These are phyloP conservation scores for Geotrichum cucujoidarum DNA, from an alignment of 1,139 yeast genomes.

Conservation along the genomic window DNA sequence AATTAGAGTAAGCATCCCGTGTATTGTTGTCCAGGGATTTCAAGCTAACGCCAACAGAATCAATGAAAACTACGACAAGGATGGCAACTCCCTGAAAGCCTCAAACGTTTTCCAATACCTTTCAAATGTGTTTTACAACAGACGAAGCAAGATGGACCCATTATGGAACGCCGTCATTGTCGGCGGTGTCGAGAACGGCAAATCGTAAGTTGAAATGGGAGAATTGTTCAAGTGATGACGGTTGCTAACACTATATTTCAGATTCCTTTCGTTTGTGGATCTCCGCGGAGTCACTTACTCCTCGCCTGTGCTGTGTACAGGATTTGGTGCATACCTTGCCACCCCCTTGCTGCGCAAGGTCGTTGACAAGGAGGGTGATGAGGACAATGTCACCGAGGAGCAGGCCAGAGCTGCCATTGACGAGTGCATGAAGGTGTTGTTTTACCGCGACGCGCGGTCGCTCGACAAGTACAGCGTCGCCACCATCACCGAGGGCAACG, in stretches of 20 bases:
- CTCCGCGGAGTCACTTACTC: constrained; percentile 86
- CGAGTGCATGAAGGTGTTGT: constrained; percentile 90
- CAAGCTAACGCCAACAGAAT: constrained; percentile 32
- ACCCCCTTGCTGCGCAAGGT: constrained; percentile 83
- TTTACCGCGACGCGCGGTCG: constrained; percentile 94
- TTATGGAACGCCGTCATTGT: constrained; percentile 92
- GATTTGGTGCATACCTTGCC: constrained; percentile 94
- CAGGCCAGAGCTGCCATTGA: constrained; percentile 70
- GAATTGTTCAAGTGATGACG: not conserved
- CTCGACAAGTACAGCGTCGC: constrained; percentile 80
- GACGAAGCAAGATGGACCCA: constrained; percentile 93
- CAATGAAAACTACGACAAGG: constrained; percentile 76
- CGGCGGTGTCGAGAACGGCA: constrained; percentile 68
- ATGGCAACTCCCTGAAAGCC: constrained; percentile 73
- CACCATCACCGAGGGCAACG: constrained; percentile 57
- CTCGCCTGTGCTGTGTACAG: constrained; percentile 89
- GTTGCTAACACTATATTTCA: constrained; percentile 7
- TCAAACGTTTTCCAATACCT: constrained; percentile 85
- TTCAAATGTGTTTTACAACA: constrained; percentile 73
- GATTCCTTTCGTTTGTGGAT: constrained; percentile 77
- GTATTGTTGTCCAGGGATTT: not conserved
- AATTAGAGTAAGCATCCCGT: constrained; percentile 48
- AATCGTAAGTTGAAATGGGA: constrained; percentile 33
- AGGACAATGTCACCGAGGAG: constrained; percentile 57
- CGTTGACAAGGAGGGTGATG: constrained; percentile 75